These are phyloP conservation scores for Rhododendron williamsianum DNA, from an alignment of 148 eudicot species.

Conservation along the genomic window DNA sequence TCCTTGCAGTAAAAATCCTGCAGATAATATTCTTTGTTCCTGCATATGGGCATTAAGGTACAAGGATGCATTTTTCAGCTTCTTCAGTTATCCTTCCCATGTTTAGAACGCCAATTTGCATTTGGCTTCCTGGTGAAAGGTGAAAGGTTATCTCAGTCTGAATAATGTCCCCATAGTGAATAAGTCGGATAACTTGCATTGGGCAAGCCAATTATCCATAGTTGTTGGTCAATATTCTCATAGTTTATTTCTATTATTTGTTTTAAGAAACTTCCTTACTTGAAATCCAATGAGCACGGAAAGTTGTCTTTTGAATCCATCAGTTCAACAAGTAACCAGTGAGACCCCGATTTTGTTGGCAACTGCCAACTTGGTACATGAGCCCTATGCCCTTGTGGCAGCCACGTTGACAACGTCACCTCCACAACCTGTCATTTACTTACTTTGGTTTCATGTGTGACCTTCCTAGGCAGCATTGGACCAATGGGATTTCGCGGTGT, in stretches of 20 bases:
- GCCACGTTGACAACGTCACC: not conserved
- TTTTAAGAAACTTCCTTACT: not conserved
- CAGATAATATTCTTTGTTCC: not conserved
- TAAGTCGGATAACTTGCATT: not conserved
- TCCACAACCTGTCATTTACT: not conserved
- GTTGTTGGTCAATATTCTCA: not conserved
- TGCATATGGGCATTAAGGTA: not conserved
- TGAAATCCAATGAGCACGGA: not conserved
- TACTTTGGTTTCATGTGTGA: not conserved
- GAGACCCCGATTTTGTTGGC: not conserved
- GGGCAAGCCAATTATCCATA: not conserved
- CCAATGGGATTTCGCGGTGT: not conserved
- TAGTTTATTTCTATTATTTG: not conserved
- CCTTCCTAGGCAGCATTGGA: not conserved
- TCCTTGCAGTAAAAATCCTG: not conserved
- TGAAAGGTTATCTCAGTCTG: not conserved
- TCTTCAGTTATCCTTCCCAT: not conserved
- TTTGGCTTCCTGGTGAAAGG: not conserved
- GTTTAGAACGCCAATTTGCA: not conserved
- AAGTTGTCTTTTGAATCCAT: not conserved
- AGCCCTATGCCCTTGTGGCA: not conserved
- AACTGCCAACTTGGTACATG: not conserved
- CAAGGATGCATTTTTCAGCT: not conserved
- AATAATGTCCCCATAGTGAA: not conserved
- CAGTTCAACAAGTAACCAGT: not conserved